Percentiles rank a stretch among this genome's conserved stretches.
phyloP scores from a whole-genome alignment of 768 basidiomycete species.

The Amanita rubescens region DNA sequence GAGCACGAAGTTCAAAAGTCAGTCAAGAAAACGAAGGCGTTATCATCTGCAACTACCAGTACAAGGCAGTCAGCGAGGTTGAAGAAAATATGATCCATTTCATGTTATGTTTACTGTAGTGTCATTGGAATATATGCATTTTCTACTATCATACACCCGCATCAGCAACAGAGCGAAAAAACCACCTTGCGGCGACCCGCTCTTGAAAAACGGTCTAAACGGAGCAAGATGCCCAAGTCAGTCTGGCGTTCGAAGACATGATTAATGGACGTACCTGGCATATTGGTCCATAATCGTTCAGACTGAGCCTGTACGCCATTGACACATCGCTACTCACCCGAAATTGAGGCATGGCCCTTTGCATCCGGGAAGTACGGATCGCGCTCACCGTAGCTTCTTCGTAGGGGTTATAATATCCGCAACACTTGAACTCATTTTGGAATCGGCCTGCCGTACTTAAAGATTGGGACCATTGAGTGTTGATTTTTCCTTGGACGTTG shows the following conservation, averaged over 20 bases:
- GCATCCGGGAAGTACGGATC: slow-evolving; percentile 63
- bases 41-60: too few relatives aligned
- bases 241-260: neutral
- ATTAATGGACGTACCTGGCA: slow-evolving; percentile 46
- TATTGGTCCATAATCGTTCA: slow-evolving; percentile 78
- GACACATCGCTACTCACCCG: slow-evolving; percentile 61
- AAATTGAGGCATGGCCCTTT: slow-evolving; percentile 56
- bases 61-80: too few relatives aligned
- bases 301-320: slow-evolving; percentile 72
- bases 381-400: slow-evolving; percentile 71
- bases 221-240: too few relatives aligned
- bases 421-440: slow-evolving; percentile 71
- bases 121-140: too few relatives aligned
- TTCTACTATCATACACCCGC: too few relatives aligned
- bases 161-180: too few relatives aligned
- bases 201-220: too few relatives aligned
- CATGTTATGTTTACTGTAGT: too few relatives aligned
- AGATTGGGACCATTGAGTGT: slow-evolving; percentile 63
- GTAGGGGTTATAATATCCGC: slow-evolving; percentile 76
- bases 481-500: slow-evolving; percentile 79
- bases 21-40: too few relatives aligned
- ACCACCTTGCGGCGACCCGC: too few relatives aligned
- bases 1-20: too few relatives aligned
- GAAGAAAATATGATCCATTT: too few relatives aligned
- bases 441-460: slow-evolving; percentile 56